Evolutionary conservation across 139 green algal species (phyloP).

Genomic region (Chlorella sp.): DNA sequence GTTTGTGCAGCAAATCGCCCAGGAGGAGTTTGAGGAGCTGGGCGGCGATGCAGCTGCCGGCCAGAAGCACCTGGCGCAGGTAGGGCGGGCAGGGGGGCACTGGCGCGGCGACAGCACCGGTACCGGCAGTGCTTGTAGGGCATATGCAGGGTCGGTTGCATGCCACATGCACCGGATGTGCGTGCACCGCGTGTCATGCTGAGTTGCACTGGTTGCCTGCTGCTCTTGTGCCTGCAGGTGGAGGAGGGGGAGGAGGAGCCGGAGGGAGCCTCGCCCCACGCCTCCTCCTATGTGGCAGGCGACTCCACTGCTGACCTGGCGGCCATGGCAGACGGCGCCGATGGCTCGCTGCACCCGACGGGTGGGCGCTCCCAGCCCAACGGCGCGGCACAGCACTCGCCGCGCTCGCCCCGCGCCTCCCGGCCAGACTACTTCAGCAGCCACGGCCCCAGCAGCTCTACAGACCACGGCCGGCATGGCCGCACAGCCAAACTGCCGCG

Average conservation of each 20-base stretch:
- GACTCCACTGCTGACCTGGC: background rate
- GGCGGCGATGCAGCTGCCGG: background rate
- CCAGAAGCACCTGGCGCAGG: background rate
- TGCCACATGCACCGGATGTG: too few relatives aligned
- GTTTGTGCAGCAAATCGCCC: slow-evolving; percentile 14
- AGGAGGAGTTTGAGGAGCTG: slow-evolving; percentile 28
- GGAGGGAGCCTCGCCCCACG: background rate
- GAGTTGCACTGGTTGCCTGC: background rate
- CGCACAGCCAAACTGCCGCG: background rate
- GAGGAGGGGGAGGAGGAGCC: background rate
- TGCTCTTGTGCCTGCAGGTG: background rate
- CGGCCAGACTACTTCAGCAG: background rate
- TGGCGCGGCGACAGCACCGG: too few relatives aligned
- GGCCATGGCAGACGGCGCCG: background rate
- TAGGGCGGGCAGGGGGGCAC: too few relatives aligned
- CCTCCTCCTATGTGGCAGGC: background rate
- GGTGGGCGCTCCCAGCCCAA: background rate
- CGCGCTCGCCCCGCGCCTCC: too few relatives aligned
- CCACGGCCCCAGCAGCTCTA: background rate
- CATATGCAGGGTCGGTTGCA: too few relatives aligned
- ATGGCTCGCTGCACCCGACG: background rate
- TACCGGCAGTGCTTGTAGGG: too few relatives aligned
- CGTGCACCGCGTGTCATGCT: too few relatives aligned
- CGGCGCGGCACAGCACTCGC: background rate
- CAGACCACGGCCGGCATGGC: slow-evolving; percentile 12